These are phyloP conservation scores for Avena sativa DNA, from an alignment of 176 grass and related monocot species.

Conservation along the genomic window DNA sequence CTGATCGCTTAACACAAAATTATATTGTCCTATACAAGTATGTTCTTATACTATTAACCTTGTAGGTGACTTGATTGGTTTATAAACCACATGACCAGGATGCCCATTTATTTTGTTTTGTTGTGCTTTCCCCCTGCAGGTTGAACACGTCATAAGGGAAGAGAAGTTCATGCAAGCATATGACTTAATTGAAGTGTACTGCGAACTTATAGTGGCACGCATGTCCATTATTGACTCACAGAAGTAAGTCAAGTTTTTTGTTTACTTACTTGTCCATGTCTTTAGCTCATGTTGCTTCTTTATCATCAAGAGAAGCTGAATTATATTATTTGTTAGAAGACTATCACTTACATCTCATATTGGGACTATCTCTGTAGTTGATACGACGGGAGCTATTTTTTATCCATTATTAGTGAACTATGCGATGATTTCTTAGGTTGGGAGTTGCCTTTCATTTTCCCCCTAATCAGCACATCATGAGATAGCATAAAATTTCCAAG, in stretches of 20 bases:
- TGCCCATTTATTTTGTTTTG: slow-evolving; percentile 24
- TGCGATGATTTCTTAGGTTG: neutral
- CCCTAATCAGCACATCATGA: slow-evolving; percentile 16
- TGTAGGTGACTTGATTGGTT: neutral
- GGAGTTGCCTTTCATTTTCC: slow-evolving; percentile 18
- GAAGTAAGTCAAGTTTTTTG: slow-evolving; percentile 60
- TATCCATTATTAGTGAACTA: neutral
- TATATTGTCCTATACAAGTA: neutral
- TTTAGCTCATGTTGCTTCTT: slow-evolving; percentile 30
- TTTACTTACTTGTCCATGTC: slow-evolving; percentile 25
- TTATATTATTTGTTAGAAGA: neutral
- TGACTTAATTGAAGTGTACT: slow-evolving; percentile 90
- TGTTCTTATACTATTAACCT: neutral
- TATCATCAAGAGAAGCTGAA: slow-evolving; percentile 2
- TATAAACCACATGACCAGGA: neutral
- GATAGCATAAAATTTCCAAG: neutral
- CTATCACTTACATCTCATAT: neutral
- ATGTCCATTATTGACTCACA: slow-evolving; percentile 93
- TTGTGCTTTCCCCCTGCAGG: slow-evolving; percentile 48
- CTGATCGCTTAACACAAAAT: neutral
- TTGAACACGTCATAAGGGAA: slow-evolving; percentile 98
- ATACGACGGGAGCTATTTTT: neutral
- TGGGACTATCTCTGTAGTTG: neutral
- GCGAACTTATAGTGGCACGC: slow-evolving; percentile 90
- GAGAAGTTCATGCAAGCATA: slow-evolving; percentile 93